These are phyloP conservation scores for Pythium dissotocum DNA, from an alignment of 352 stramenopile genomes.

Conservation along the genomic window DNA sequence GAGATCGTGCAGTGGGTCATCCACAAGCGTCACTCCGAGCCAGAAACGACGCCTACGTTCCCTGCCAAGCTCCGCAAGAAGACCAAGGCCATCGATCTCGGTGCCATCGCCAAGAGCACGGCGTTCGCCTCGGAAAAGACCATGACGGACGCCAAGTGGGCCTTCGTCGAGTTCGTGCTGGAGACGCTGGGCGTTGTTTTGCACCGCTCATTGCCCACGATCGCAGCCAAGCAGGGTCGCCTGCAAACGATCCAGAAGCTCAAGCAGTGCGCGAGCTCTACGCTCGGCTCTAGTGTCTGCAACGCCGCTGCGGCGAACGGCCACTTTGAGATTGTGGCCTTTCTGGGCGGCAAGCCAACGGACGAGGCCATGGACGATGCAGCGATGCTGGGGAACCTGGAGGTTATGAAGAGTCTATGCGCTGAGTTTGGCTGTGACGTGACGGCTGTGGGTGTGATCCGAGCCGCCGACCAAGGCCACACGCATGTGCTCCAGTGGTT, in stretches of 20 bases:
- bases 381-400: conserved; percentile 29
- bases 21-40: conserved; percentile 9
- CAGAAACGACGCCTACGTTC: neutral
- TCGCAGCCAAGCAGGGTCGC: conserved; percentile 28
- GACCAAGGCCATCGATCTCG: conserved; percentile 11
- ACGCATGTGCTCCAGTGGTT: conserved; percentile 9
- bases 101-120: conserved; percentile 11
- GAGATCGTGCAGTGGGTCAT: conserved; percentile 27
- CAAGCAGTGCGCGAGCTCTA: neutral
- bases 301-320: conserved; percentile 20
- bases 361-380: conserved; percentile 37
- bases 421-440: neutral
- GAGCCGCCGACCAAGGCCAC: conserved; percentile 21
- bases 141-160: conserved; percentile 7
- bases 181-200: conserved; percentile 10
- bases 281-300: neutral
- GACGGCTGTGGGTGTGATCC: conserved; percentile 10
- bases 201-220: conserved; percentile 17
- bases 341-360: conserved; percentile 20
- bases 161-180: conserved; percentile 16
- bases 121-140: neutral
- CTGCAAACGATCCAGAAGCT: conserved; percentile 27
- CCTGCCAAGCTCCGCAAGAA: conserved; percentile 1
- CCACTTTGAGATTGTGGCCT: conserved; percentile 25
- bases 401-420: conserved; percentile 23